phyloP scores from a whole-genome alignment of 2,329 filamentous ascomycete genomes.

The Aspergillus sp. region DNA sequence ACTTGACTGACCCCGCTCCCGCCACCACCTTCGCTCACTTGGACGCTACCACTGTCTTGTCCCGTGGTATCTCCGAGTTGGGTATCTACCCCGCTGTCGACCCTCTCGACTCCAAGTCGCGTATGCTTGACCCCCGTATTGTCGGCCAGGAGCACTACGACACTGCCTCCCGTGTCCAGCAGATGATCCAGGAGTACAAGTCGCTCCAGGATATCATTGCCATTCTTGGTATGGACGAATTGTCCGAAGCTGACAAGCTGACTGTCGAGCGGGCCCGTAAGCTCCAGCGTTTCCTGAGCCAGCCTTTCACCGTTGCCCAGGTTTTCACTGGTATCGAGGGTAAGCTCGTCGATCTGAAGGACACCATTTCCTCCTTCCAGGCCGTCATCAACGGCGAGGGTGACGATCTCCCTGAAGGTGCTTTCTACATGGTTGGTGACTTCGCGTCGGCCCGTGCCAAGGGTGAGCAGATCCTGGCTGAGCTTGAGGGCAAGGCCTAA shows the following conservation, averaged over 20 bases:
- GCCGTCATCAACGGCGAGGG: slow-evolving; percentile 89
- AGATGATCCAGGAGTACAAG: slow-evolving; percentile 99
- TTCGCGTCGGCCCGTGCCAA: slow-evolving; percentile 86
- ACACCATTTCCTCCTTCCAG: slow-evolving; percentile 97
- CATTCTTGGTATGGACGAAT: slow-evolving; percentile 99
- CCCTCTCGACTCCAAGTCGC: slow-evolving; percentile 97
- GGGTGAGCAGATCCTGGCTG: slow-evolving; percentile 99
- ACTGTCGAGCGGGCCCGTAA: slow-evolving; percentile 99
- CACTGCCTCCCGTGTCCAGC: slow-evolving; percentile 88
- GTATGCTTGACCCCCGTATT: slow-evolving; percentile 98
- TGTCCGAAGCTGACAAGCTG: slow-evolving; percentile 98
- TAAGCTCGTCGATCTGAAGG: slow-evolving; percentile 94
- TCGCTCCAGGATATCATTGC: slow-evolving; percentile 99
- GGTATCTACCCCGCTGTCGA: slow-evolving; percentile 99
- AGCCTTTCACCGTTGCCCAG: slow-evolving; percentile 89
- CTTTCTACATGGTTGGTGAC: slow-evolving; percentile 98
- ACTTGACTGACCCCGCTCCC: slow-evolving; percentile 99
- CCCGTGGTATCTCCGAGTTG: slow-evolving; percentile 99
- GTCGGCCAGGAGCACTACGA: slow-evolving; percentile 97
- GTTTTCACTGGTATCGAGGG: slow-evolving; percentile 78
- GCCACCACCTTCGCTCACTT: slow-evolving; percentile 99
- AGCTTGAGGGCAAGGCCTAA: slow-evolving; percentile 60
- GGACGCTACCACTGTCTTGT: slow-evolving; percentile 99
- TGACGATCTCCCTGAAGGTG: slow-evolving; percentile 89
- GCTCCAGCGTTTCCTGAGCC: slow-evolving; percentile 98